Base-by-base conservation (phyloP, 2,329 filamentous ascomycete genomes). In the Alternaria angustiovoidea region DNA sequence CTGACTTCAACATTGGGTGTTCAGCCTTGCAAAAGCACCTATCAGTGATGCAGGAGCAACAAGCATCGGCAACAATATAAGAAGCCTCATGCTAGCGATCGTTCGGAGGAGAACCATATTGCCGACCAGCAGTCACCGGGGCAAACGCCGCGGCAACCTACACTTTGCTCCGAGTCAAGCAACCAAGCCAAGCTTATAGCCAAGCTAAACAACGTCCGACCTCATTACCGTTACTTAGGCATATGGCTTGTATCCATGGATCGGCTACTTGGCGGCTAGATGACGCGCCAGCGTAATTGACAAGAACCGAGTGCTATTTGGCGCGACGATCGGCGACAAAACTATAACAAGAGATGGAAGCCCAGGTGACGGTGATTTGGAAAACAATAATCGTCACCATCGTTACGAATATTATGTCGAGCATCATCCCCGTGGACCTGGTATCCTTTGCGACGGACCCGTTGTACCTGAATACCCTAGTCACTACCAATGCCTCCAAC, bases 371-470 rank as follows among this genome's bases (percentile, higher is more conserved):
- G 14, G 32, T 26, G 14, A 26, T 49, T 18, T 36, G 30, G 30
- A 42, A 36, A 47, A 24, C 26, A 26, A 41, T 20, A 12, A 54
- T 34, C 41, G 11, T 68, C 20, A 34, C 53, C 43, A 64, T 56
- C 48, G 75, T 76, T 69, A 67, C 66, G 49, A 66, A 55, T 41
- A 66, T 57, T 48, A 77, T 77, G 72, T 69, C 66, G 51, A 66
- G 54, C 55, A 73, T 76, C 34, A 67, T 76, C 7, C 66, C 70
- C 18, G 69, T 78, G 11, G 73, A 79, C 49, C 62, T 79, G 24
- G 61, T 75, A 26, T 66, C 72, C 2, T 70, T 67, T 32, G 76
- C 76, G 11, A 74, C 70, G 14, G 71, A 77, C 42, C 66, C 73
- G 3, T 57, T 51, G 22, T 79, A 77, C 43, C 69, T 78, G 24